These are phyloP conservation scores for Myriosclerotinia scirpicola DNA, from an alignment of 2,329 filamentous ascomycete species.

Conservation along the genomic window DNA sequence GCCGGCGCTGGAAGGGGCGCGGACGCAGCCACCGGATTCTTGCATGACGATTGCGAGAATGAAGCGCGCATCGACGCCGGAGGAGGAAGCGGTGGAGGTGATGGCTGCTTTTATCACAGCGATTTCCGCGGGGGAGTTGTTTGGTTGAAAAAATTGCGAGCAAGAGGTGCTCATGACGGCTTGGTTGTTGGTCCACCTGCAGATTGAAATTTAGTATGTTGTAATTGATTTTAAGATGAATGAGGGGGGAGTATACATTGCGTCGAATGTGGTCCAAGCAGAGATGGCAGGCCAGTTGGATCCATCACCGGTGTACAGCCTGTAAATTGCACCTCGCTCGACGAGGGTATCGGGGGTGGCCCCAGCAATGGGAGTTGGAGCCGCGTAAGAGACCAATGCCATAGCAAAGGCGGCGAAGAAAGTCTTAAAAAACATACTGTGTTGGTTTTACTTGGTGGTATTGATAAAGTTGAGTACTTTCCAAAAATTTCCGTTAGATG, in stretches of 20 bases:
- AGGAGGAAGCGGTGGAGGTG: not conserved
- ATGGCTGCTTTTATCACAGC: constrained; percentile 1
- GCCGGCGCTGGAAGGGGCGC: constrained; percentile 24
- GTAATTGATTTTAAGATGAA: too few relatives aligned
- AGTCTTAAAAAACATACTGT: not conserved
- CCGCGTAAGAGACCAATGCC: not conserved
- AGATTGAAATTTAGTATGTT: not conserved
- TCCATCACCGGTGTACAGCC: constrained; percentile 16
- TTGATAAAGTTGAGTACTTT: too few relatives aligned
- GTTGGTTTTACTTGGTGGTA: too few relatives aligned
- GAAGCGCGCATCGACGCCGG: constrained; percentile 30
- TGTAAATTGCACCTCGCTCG: not conserved
- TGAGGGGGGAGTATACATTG: constrained; percentile 7
- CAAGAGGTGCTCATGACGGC: constrained; percentile 13
- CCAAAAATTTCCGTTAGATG: too few relatives aligned
- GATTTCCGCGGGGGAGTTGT: constrained; percentile 16
- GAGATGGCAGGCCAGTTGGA: not conserved
- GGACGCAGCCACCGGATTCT: constrained; percentile 39
- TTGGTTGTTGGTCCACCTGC: constrained; percentile 20
- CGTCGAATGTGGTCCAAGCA: constrained; percentile 13
- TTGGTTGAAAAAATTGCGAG: constrained; percentile 6
- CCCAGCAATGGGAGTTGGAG: not conserved
- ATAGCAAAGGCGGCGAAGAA: not conserved
- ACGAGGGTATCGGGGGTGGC: not conserved
- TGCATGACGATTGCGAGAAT: constrained; percentile 43